Base-by-base conservation (phyloP, 192 early-diverging fungal genomes). In the Fimicolochytrium jonesii region DNA sequence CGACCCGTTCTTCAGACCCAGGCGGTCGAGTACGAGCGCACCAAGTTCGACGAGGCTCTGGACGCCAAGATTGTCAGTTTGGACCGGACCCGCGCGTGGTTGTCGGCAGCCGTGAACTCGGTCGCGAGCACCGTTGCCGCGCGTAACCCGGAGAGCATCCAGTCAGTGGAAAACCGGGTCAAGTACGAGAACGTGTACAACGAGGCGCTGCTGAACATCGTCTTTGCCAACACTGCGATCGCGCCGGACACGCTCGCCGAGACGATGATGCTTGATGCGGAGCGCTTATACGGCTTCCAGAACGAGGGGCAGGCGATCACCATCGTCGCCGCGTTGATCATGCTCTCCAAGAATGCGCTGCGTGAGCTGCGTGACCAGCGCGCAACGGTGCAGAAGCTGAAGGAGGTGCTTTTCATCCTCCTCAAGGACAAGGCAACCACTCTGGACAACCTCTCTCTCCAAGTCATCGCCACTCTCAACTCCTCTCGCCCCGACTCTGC, bases 11-110 rank as follows among this genome's bases (percentile, higher is more conserved):
- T 94, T 29, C 77, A 76, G 63, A 72, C 75, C 6, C 82, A 87
- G 31, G 89, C 89, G 13, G 85, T 88, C 20, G 81, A 80, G 13
- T 92, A 92, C 58, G 92, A 94, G 67, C 70, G 76, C 23, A 49
- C 65, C 1, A 86, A 87, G 50, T 94, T 94, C 65, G 71, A 70
- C 33, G 50, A 74, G n/a, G 66, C 80, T 6, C 59, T 93, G 0
- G 46, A 23, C 9, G 32, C 47, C 6, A 76, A 75, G 6, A 39
- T 67, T 6, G 56, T 72, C 3, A 67, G 72, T 0, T 69, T 93
- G 18, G 75, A 65, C 0, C 52, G 68, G 10, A 90, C 90, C 2
- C 62, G 58, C 15, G 51, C 56, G 30, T 94, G 92, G 92, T 69
- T 94, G 2, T 31, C 58, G 10, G 43, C 56, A 0, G 76, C 87